A percentile compares a stretch with the other conserved stretches of the same genome.
Conservation (phyloP, 257 asterid species). For the Penstemon newberryi region DNA sequence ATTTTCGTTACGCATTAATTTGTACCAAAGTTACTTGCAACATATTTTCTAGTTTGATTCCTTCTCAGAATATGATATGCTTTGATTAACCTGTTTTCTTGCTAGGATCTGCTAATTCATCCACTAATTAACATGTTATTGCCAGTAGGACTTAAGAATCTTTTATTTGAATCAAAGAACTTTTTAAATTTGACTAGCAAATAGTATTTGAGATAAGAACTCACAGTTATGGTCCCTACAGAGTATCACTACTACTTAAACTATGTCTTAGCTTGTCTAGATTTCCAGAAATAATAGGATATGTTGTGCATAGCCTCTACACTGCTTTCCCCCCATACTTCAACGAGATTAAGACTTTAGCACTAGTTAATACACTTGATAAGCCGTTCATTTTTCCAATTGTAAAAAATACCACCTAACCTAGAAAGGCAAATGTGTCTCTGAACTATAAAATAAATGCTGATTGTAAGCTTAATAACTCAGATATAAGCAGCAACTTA, state of each 20-base stretch:
- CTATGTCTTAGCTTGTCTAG: neutral
- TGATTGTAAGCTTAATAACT: constrained; percentile 4
- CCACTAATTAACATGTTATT: constrained; percentile 6
- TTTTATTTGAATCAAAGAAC: too few relatives aligned
- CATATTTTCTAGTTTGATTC: neutral
- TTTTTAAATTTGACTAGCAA: neutral
- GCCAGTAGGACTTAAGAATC: constrained; percentile 12
- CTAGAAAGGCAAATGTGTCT: constrained; percentile 3
- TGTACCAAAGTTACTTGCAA: neutral
- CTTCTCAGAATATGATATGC: neutral
- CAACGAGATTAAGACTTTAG: constrained; percentile 2
- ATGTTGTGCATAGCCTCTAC: neutral
- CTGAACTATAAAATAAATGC: neutral
- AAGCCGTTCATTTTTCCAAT: neutral
- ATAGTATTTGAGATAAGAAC: neutral
- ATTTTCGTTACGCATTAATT: neutral
- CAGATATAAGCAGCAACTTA: constrained; percentile 1
- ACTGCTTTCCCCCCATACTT: constrained; percentile 7
- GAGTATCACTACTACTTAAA: neutral
- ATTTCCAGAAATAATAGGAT: neutral
- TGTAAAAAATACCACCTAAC: neutral
- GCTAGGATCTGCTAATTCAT: neutral
- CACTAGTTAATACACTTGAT: neutral
- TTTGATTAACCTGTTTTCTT: neutral
- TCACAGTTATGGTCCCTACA: neutral